These are phyloP conservation scores for Cardamine resedifolia DNA, from an alignment of 345 rosid genomes.

Conservation along the genomic window DNA sequence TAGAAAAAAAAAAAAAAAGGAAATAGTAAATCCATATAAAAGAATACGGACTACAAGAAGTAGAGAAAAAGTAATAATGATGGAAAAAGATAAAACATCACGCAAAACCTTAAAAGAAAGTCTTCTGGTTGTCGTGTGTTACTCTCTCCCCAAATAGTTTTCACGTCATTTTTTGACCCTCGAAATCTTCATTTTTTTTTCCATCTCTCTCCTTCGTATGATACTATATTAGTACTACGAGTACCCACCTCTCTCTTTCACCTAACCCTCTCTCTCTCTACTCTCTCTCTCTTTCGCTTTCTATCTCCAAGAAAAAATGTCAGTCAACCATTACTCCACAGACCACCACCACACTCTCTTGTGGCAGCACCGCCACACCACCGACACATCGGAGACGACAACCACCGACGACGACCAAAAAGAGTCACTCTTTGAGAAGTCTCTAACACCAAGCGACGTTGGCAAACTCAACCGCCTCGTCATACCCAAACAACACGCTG, in stretches of 20 bases:
- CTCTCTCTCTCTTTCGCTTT: constrained; percentile 20
- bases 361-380: constrained; percentile 42
- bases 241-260: constrained; percentile 38
- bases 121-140: constrained; percentile 31
- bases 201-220: constrained; percentile 28
- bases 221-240: constrained; percentile 41
- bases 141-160: constrained; percentile 32
- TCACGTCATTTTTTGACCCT: constrained; percentile 32
- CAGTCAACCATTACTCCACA: constrained; percentile 53
- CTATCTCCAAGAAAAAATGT: constrained; percentile 38
- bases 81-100: constrained; percentile 38
- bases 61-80: constrained; percentile 34
- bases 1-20: constrained; percentile 13
- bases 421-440: constrained; percentile 73
- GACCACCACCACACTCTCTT: constrained; percentile 42
- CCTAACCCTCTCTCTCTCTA: constrained; percentile 11
- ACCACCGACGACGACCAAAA: constrained; percentile 26
- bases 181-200: neutral
- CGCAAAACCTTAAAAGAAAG: constrained; percentile 42
- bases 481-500: constrained; percentile 87
- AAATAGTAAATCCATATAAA: constrained; percentile 20
- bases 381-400: constrained; percentile 32
- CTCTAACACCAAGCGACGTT: constrained; percentile 85
- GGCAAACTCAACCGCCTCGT: constrained; percentile 89
- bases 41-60: constrained; percentile 23